phyloP scores from a whole-genome alignment of 345 rosid genomes.

The Ricinus communis region DNA sequence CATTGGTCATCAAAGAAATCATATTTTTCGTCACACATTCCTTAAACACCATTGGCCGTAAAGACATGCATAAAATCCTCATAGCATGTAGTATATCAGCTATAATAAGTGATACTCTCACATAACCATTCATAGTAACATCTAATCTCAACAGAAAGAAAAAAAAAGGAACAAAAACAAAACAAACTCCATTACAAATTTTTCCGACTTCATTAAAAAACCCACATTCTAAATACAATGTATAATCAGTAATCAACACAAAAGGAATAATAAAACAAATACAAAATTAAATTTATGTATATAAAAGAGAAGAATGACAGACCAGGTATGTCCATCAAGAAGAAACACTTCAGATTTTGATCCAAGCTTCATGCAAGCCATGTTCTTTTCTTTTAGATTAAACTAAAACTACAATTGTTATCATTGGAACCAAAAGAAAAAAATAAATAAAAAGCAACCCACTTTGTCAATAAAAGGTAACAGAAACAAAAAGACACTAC shows the following conservation, averaged over 20 bases:
- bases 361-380: conserved; percentile 90
- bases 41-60: not conserved
- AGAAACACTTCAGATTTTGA: conserved; percentile 82
- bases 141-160: not conserved
- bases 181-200: not conserved
- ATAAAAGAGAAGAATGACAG: conserved; percentile 10
- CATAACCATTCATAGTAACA: no score
- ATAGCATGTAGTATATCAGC: no score
- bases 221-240: conserved; percentile 21
- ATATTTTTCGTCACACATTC: not conserved
- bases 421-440: conserved; percentile 8
- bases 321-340: conserved; percentile 73
- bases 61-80: not conserved
- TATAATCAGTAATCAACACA: not conserved
- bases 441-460: no score
- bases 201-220: conserved; percentile 4
- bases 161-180: not conserved
- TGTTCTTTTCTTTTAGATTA: conserved; percentile 14
- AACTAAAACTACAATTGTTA: conserved; percentile 13
- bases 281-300: not conserved
- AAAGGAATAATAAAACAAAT: not conserved
- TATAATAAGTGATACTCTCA: not conserved
- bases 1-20: not conserved
- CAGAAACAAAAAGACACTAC: no score
- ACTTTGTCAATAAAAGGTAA: no score